Base-by-base conservation (phyloP, 1,284 basidiomycete species). In the Leccinum huronense region DNA sequence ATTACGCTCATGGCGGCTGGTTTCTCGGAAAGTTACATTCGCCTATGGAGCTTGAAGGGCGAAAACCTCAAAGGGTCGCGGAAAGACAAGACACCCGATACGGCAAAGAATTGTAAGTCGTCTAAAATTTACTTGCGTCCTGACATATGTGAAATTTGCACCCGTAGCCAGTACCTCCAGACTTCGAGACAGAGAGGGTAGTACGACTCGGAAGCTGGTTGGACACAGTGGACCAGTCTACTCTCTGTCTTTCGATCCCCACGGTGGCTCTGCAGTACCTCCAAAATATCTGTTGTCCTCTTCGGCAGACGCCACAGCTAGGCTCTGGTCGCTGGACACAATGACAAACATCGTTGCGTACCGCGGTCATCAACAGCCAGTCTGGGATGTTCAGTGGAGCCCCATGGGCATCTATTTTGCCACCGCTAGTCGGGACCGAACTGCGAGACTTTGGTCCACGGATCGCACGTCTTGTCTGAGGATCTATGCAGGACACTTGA, bases 311-410 rank as follows among this genome's bases (percentile, higher is more conserved):
- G 86, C 92, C 1, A 97, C 96, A 0, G 82, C 91, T 33, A 88
- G 97, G 14, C 78, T 99, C 19, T 99, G 97, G 97, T 97, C 94
- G 11, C 81, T 98, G 76, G 95, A 99, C 71, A 98, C 97, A 1
- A 90, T 94, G 83, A 87, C 91, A 27, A 97, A 97, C 69, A 80
- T 99, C 8, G 95, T 96, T 5, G 94, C 91, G 6, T 99, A 97
- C 76, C 86, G 95, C 23, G 97, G 97, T 0, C 97, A 99, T 73
- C 91, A 97, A 74, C 96, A 97, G 75, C 96, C 97, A 0, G 90
- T 99, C 1, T 99, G 97, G 97, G 96, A 98, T 71, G 94, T 97
- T 9, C 90, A 98, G 75, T 99, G 97, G 97, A 95, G 93, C 68
- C 96, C 97, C 7, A 87, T 94, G 80, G 97, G 97, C 5, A 89